Evolutionary conservation across 768 basidiomycete species (phyloP), one percentile per base, ranked within the genome.

Genomic region (Coprinopsis sp.): DNA sequence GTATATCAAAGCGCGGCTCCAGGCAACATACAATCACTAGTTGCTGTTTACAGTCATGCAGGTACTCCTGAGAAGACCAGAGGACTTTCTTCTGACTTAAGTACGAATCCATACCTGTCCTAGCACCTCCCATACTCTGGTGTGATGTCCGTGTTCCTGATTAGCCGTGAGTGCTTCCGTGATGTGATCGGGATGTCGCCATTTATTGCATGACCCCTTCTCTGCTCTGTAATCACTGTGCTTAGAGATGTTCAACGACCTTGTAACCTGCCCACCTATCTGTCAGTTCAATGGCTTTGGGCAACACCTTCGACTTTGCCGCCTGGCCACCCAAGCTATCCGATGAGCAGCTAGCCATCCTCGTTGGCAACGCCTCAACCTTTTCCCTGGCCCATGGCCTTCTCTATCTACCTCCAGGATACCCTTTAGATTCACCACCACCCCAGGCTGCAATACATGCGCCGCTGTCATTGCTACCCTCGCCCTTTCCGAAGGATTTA

Each of bases 371-470:
- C 25, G 87, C 91, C 1, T 81, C 87, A 1, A 87, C 87, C 0
- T 93, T 87, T 57, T 87, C 94, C 2, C 73, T 98, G 40, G 78
- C 91, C 2, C 84, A 87, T 61, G 89, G 90, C 6, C 72, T 97
- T 23, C 69, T 86, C n/a, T 91, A 90, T 62, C 81, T 92, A 16
- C 89, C 88, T 8, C 68, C 75, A 3, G 63, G 68, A 1, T 54
- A 69, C 7, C 69, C 63, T 25, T 76, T 81, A 47, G 31, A 49
- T 18, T 68, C 80, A 1, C 57, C 68, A 21, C 55, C 67, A 36
- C 81, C 85, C 2, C 78, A 79, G 10, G 79, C 83, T n/a, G 84
- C 82, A 0, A 89, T 94, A 54, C 89, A 96, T 60, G 94, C 93
- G 0, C 96, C 96, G 0, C 68, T 97, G 52, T 77, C 94, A 0